phyloP scores from a whole-genome alignment of 257 asterid genomes.

The Paraleonurus japonicus region DNA sequence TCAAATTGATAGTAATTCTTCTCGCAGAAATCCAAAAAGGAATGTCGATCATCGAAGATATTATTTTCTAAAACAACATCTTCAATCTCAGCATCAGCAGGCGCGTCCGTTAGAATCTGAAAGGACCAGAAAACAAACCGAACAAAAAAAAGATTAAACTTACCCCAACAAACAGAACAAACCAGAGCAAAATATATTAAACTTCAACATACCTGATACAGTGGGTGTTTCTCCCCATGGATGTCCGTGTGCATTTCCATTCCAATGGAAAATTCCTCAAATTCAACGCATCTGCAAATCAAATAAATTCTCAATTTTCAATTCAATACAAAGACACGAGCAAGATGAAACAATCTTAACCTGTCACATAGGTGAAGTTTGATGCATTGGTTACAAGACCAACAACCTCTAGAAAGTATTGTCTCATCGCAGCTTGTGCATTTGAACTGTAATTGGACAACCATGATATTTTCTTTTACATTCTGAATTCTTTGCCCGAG shows the following conservation, averaged over 20 bases:
- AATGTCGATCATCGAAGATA: constrained; percentile 47
- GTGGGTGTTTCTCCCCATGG: constrained; percentile 54
- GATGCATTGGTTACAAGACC: constrained; percentile 64
- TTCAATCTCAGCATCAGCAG: constrained; percentile 46
- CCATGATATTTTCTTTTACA: constrained; percentile 55
- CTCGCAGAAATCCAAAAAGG: constrained; percentile 69
- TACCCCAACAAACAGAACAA: background rate
- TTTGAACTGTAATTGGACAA: constrained; percentile 53
- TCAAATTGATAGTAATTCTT: constrained; percentile 58
- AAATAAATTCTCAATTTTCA: too few relatives aligned
- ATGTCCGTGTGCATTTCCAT: constrained; percentile 38
- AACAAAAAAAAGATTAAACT: background rate
- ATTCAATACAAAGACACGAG: too few relatives aligned
- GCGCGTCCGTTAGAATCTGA: constrained; percentile 40
- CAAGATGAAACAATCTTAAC: constrained; percentile 31
- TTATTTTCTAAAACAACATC: constrained; percentile 46
- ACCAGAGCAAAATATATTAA: constrained; percentile 2
- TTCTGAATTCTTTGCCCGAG: constrained; percentile 49
- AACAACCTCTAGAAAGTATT: constrained; percentile 48
- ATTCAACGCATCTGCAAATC: constrained; percentile 47
- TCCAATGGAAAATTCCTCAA: constrained; percentile 29
- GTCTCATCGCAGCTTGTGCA: constrained; percentile 58
- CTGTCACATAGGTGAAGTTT: constrained; percentile 53
- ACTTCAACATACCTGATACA: constrained; percentile 42
- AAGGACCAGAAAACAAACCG: background rate